Percentiles rank a stretch among this genome's conserved stretches.
phyloP scores from a whole-genome alignment of 2,329 filamentous ascomycete genomes.

The Hypoxylon sp. region DNA sequence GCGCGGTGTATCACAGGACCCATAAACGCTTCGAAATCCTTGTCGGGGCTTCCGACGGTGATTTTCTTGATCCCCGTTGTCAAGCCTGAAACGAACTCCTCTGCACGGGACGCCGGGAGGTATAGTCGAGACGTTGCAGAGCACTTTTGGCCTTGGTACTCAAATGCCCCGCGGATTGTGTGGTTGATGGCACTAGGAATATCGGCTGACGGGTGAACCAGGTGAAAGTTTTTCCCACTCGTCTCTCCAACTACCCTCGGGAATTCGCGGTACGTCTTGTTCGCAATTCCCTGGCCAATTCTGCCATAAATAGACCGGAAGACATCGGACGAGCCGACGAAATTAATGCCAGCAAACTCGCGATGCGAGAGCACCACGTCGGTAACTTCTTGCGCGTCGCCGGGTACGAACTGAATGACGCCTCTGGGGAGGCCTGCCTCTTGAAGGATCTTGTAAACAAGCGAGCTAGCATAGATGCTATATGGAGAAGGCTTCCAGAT shows the following conservation, averaged over 20 bases:
- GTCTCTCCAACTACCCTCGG: conserved; percentile 65
- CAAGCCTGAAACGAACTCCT: conserved; percentile 53
- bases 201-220: conserved; percentile 64
- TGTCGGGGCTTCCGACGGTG: conserved; percentile 50
- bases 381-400: conserved; percentile 53
- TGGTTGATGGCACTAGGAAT: conserved; percentile 62
- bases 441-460: conserved; percentile 58
- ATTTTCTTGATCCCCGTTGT: conserved; percentile 44
- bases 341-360: conserved; percentile 57
- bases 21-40: conserved; percentile 59
- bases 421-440: conserved; percentile 58
- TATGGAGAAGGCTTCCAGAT: conserved; percentile 59
- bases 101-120: conserved; percentile 56
- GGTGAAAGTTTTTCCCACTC: conserved; percentile 68
- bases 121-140: conserved; percentile 63
- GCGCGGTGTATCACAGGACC: conserved; percentile 65
- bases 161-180: conserved; percentile 64
- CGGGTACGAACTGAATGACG: conserved; percentile 56
- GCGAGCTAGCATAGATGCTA: conserved; percentile 54
- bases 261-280: conserved; percentile 57
- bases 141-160: conserved; percentile 68
- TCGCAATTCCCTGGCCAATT: conserved; percentile 51
- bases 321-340: conserved; percentile 58
- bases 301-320: conserved; percentile 55
- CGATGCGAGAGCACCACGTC: conserved; percentile 52